These are phyloP conservation scores for Alectoria sarmentosa DNA, from an alignment of 495 filamentous ascomycete genomes.

Conservation along the genomic window DNA sequence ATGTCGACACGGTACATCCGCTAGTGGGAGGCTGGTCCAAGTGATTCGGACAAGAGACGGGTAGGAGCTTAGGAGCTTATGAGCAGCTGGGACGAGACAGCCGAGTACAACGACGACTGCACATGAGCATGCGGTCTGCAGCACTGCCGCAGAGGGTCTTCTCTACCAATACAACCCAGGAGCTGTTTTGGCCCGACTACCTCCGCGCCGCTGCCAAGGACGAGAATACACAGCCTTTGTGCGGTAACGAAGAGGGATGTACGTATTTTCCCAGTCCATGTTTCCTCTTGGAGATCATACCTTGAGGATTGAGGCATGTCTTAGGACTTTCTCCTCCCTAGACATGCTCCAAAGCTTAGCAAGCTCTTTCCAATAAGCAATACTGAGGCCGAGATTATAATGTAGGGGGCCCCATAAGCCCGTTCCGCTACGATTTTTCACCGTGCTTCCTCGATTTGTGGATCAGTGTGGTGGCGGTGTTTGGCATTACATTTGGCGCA, in stretches of 20 bases:
- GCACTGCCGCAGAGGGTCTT: conserved; percentile 15
- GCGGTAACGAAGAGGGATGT: conserved; percentile 85
- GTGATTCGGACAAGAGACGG: neutral
- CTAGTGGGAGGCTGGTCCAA: neutral
- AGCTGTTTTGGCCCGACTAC: conserved; percentile 22
- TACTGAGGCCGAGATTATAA: no score
- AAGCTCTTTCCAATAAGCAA: no score
- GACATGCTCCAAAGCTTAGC: no score
- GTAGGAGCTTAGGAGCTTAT: neutral
- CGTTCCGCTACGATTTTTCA: conserved; percentile 80
- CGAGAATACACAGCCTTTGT: conserved; percentile 55
- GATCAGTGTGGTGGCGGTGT: conserved; percentile 67
- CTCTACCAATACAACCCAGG: conserved; percentile 5
- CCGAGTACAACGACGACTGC: neutral
- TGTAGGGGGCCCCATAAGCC: conserved; percentile 89
- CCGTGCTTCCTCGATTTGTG: conserved; percentile 92
- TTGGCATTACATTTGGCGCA: conserved; percentile 67
- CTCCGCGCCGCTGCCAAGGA: conserved; percentile 17
- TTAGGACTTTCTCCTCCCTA: no score
- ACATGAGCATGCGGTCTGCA: conserved; percentile 20
- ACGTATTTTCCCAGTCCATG: no score
- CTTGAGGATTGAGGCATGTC: no score
- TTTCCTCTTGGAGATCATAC: no score
- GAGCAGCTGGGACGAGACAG: conserved; percentile 3
- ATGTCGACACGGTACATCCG: neutral